phyloP scores from a whole-genome alignment of 768 basidiomycete species.

The Strobilomyces echinocephalus region DNA sequence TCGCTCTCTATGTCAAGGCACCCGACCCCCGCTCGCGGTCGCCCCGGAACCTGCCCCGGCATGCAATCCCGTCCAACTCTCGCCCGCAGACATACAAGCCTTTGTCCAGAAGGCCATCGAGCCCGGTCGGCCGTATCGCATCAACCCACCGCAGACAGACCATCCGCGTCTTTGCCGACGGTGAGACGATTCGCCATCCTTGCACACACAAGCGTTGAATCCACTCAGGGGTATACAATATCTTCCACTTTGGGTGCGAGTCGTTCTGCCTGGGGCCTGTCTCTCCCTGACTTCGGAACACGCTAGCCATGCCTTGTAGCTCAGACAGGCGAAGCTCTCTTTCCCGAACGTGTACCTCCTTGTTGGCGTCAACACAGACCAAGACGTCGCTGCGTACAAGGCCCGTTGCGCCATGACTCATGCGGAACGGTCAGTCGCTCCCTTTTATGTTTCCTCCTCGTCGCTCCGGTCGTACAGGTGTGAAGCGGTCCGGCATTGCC shows the following conservation, averaged over 20 bases:
- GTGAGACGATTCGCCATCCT: slow-evolving; percentile 38
- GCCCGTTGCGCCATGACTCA: slow-evolving; percentile 84
- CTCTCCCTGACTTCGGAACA: slow-evolving; percentile 3
- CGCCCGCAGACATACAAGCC: slow-evolving; percentile 70
- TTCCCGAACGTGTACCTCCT: slow-evolving; percentile 89
- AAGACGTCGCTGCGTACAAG: slow-evolving; percentile 76
- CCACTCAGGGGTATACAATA: slow-evolving; percentile 80
- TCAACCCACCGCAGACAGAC: slow-evolving; percentile 77
- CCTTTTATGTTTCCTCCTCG: background rate
- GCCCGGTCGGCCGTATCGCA: slow-evolving; percentile 64
- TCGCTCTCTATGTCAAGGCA: slow-evolving; percentile 20
- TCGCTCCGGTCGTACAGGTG: slow-evolving; percentile 43
- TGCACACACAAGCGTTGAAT: background rate
- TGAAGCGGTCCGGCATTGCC: slow-evolving; percentile 91
- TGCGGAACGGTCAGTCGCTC: slow-evolving; percentile 60
- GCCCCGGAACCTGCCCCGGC: slow-evolving; percentile 32
- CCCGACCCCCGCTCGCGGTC: slow-evolving; percentile 24
- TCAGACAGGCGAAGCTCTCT: slow-evolving; percentile 93
- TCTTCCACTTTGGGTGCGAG: slow-evolving; percentile 91
- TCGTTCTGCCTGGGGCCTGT: background rate
- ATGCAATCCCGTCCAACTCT: slow-evolving; percentile 65
- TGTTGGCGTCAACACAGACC: slow-evolving; percentile 90
- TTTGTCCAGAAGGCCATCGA: slow-evolving; percentile 75
- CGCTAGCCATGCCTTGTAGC: slow-evolving; percentile 83
- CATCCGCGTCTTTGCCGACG: slow-evolving; percentile 92